These are phyloP conservation scores for Claviceps sp. DNA, from an alignment of 2,329 filamentous ascomycete genomes.

Conservation along the genomic window DNA sequence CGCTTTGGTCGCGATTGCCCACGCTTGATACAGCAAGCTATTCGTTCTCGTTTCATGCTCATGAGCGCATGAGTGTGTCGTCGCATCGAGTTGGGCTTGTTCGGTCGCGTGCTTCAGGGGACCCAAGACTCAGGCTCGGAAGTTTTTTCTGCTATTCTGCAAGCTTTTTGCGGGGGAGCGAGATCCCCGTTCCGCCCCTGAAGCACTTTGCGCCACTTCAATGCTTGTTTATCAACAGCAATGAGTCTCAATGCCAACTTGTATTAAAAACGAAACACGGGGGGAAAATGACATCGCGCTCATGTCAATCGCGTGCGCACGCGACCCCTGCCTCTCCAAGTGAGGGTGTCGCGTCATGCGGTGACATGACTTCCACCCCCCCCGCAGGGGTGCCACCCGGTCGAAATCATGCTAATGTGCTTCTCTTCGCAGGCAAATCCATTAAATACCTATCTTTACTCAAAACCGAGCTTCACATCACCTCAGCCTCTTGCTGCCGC, in stretches of 20 bases:
- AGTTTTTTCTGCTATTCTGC: not conserved
- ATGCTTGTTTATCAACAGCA: not conserved
- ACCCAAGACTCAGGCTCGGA: not conserved
- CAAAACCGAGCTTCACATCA: constrained; percentile 83
- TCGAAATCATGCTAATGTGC: constrained; percentile 2
- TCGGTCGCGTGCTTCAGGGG: not conserved
- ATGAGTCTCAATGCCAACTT: not conserved
- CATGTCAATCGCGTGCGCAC: not conserved
- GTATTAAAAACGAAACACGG: too few species aligned
- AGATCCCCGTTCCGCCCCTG: not conserved
- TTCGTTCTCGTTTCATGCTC: too few species aligned
- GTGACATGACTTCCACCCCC: not conserved
- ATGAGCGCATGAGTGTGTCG: not conserved
- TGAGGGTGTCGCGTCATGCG: constrained; percentile 4
- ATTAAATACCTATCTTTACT: constrained; percentile 86
- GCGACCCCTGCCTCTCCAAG: not conserved
- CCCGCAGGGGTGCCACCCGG: not conserved
- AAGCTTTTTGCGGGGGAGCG: not conserved
- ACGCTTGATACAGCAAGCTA: too few species aligned
- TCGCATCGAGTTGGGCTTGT: not conserved
- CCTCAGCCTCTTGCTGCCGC: constrained; percentile 84
- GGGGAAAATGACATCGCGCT: not conserved
- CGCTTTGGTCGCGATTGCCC: too few species aligned
- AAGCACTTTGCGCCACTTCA: not conserved
- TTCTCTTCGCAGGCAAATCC: constrained; percentile 61